Base-by-base conservation (phyloP, 345 rosid species). In the Pistacia vera region DNA sequence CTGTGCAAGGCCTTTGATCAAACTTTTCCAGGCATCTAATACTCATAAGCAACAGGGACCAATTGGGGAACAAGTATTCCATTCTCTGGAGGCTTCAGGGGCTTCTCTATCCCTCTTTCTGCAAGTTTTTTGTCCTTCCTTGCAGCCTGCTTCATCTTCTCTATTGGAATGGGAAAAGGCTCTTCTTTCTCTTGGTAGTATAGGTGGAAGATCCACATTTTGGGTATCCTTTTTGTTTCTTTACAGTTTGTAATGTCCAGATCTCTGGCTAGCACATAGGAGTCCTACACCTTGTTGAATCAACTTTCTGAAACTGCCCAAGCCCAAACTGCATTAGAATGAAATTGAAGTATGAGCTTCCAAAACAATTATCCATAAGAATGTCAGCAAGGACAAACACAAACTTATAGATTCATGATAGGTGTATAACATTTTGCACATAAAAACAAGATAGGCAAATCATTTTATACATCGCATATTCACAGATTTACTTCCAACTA, bases 131-230 rank as follows among this genome's bases (percentile, higher is more conserved):
- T 95, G 62, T 89, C 87, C 73, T 75, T 83, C 82, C 87, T 87
- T 20, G 89, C 92, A 51, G 79, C 88, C 76, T 82, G 86, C 69
- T 81, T 86, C 71, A 95, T 93, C 84, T 89, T 81, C 84, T 81
- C 90, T 54, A 91, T 54, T 55, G 97, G 95, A 77, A 95, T 60
- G 55, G 95, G 94, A 77, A 75, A 95, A 51, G 97, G 98, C 72
- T 95, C 88, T 95, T 95, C 92, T 91, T 86, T 44, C 82, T 88
- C 90, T 86, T 89, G 96, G 94, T 56, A 91, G 81, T 68, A 86
- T 33, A 20, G 87, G 88, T 36, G 98, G 98, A 81, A 91, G 91
- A 83, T 93, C 95, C n/a, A 86, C 90, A 57, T 93, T 95, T 78
- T 93, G 98, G 5, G 85, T 87, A 80, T 49, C 65, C 18, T 22